Evolutionary conservation across 345 rosid species (phyloP).

Genomic region (Sisymbrium altissimum): DNA sequence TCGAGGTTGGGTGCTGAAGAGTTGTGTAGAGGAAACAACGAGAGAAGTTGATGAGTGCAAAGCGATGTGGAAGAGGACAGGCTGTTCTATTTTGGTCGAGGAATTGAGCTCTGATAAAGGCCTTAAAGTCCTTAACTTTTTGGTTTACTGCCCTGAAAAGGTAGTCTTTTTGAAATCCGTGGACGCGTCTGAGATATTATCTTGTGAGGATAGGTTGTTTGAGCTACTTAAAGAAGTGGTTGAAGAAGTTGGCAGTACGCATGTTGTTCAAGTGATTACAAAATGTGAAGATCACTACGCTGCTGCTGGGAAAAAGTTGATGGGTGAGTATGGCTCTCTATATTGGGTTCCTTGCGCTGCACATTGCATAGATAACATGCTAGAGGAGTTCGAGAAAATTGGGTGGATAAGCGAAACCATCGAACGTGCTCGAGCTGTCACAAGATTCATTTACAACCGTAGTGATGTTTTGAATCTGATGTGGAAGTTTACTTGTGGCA

Average conservation of each 20-base stretch:
- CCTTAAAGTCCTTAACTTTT: constrained; percentile 47
- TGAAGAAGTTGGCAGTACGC: constrained; percentile 63
- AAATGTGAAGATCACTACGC: constrained; percentile 51
- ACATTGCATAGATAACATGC: constrained; percentile 65
- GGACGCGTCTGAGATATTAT: constrained; percentile 51
- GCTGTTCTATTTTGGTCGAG: constrained; percentile 75
- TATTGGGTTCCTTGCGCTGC: constrained; percentile 88
- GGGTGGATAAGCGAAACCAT: constrained; percentile 57
- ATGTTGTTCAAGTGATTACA: constrained; percentile 87
- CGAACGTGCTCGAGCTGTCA: constrained; percentile 67
- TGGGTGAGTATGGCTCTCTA: constrained; percentile 55
- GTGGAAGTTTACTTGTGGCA: constrained; percentile 62
- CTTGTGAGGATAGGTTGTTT: constrained; percentile 54
- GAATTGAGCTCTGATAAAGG: constrained; percentile 56
- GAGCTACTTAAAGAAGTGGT: constrained; percentile 62
- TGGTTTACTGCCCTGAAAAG: constrained; percentile 59
- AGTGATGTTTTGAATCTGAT: constrained; percentile 62
- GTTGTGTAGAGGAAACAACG: constrained; percentile 61
- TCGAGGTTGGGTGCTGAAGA: constrained; percentile 70
- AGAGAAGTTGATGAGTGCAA: constrained; percentile 43
- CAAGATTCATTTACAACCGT: constrained; percentile 70
- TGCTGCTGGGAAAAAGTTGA: constrained; percentile 59
- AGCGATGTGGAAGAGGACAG: constrained; percentile 59
- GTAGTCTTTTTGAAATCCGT: constrained; percentile 60
- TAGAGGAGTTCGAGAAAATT: constrained; percentile 52